Conservation (phyloP, 176 grass and related monocot species). For the Puccinellia tenuiflora region DNA sequence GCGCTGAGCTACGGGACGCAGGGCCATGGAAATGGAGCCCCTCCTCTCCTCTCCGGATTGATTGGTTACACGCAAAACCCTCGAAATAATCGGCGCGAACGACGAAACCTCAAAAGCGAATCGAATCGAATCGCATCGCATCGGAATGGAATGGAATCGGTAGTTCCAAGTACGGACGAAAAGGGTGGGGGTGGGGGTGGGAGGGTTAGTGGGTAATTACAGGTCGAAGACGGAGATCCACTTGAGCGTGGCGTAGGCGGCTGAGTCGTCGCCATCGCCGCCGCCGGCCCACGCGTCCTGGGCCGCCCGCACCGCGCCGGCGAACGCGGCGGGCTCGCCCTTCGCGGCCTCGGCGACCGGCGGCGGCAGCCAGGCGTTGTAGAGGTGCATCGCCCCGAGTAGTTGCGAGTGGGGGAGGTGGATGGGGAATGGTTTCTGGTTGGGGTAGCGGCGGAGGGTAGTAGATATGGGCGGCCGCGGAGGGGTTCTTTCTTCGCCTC, state of each 20-base stretch:
- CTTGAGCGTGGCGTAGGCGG: conserved; percentile 87
- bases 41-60: too few species aligned
- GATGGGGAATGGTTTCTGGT: neutral
- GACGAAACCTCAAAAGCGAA: neutral
- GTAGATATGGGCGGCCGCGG: too few species aligned
- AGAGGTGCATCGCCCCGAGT: conserved; percentile 81
- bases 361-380: conserved; percentile 94
- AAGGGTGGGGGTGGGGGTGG: neutral
- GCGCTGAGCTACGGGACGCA: too few species aligned
- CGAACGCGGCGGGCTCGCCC: conserved; percentile 59
- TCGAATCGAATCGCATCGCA: neutral
- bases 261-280: conserved; percentile 32
- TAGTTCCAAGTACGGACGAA: neutral
- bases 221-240: conserved; percentile 90
- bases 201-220: conserved; percentile 23
- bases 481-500: too few species aligned
- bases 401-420: neutral
- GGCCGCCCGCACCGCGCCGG: conserved; percentile 45
- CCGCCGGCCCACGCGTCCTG: conserved; percentile 34
- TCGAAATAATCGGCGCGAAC: too few species aligned
- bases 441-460: neutral
- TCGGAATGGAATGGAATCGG: neutral
- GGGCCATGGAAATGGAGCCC: too few species aligned
- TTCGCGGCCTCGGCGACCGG: conserved; percentile 50
- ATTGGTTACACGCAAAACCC: too few species aligned